Conservation (phyloP, 805 yeast species). For the Teunomyces stri region DNA sequence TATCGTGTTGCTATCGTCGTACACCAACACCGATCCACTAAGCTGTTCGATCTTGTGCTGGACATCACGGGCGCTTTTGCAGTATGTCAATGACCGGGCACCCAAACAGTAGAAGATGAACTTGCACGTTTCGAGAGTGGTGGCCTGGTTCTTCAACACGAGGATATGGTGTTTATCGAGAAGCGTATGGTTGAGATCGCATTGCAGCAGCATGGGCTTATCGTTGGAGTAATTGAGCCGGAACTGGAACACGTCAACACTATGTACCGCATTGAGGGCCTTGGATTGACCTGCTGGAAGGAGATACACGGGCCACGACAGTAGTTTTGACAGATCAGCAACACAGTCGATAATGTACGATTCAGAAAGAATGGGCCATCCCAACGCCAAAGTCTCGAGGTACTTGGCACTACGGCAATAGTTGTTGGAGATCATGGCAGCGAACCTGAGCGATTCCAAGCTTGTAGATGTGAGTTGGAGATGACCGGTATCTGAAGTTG, state of each 20-base stretch:
- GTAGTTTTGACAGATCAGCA: slow-evolving; percentile 20
- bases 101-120: slow-evolving; percentile 50
- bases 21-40: slow-evolving; percentile 17
- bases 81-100: slow-evolving; percentile 23
- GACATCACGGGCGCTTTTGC: slow-evolving; percentile 9
- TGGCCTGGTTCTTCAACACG: slow-evolving; percentile 29
- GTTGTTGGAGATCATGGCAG: slow-evolving; percentile 60
- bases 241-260: slow-evolving; percentile 49
- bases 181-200: slow-evolving; percentile 35
- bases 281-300: slow-evolving; percentile 72
- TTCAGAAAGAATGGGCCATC: slow-evolving; percentile 80
- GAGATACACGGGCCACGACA: slow-evolving; percentile 51
- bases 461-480: slow-evolving; percentile 8
- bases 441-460: slow-evolving; percentile 44
- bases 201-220: slow-evolving; percentile 36
- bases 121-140: slow-evolving; percentile 33
- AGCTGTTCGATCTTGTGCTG: background rate
- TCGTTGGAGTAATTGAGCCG: slow-evolving; percentile 33
- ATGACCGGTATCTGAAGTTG: slow-evolving; percentile 6
- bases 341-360: slow-evolving; percentile 54
- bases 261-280: slow-evolving; percentile 41
- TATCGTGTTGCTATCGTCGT: slow-evolving; percentile 23
- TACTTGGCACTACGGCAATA: slow-evolving; percentile 70
- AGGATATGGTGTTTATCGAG: slow-evolving; percentile 34
- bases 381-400: slow-evolving; percentile 70